A percentile compares a stretch with the other conserved stretches of the same genome.
Conservation (phyloP, 2,329 filamentous ascomycete species). For the Paraphoma sp. region DNA sequence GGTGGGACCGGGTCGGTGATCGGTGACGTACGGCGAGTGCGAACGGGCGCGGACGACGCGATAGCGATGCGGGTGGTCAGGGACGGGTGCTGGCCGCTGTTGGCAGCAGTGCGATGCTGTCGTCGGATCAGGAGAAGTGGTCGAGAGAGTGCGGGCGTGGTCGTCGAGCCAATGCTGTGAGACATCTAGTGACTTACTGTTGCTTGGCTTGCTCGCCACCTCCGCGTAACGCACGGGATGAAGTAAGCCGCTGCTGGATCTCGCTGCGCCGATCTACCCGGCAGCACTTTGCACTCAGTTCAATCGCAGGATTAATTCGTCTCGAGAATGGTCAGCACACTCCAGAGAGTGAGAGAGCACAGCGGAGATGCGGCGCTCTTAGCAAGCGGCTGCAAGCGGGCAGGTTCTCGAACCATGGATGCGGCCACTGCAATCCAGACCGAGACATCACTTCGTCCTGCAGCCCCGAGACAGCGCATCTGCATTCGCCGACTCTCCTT, state of each 20-base stretch:
- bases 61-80: constrained; percentile 21
- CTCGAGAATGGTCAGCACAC: not conserved
- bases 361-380: not conserved
- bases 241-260: constrained; percentile 1
- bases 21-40: constrained; percentile 24
- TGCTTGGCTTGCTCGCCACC: constrained; percentile 5
- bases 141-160: constrained; percentile 12
- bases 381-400: constrained; percentile 6
- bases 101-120: constrained; percentile 7
- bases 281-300: not conserved
- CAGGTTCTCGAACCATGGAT: constrained; percentile 7
- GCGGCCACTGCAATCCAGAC: constrained; percentile 17
- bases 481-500: constrained; percentile 9
- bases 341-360: not conserved
- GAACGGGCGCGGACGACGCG: constrained; percentile 17
- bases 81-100: constrained; percentile 4
- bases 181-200: constrained; percentile 16
- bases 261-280: constrained; percentile 4
- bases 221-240: not conserved
- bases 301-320: not conserved
- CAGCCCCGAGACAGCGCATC: constrained; percentile 17
- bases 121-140: constrained; percentile 6
- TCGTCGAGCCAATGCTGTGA: constrained; percentile 14
- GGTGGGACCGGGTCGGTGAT: constrained; percentile 26
- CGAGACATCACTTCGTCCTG: constrained; percentile 14